Conservation (phyloP, 768 basidiomycete species). For the Asterophora parasitica region DNA sequence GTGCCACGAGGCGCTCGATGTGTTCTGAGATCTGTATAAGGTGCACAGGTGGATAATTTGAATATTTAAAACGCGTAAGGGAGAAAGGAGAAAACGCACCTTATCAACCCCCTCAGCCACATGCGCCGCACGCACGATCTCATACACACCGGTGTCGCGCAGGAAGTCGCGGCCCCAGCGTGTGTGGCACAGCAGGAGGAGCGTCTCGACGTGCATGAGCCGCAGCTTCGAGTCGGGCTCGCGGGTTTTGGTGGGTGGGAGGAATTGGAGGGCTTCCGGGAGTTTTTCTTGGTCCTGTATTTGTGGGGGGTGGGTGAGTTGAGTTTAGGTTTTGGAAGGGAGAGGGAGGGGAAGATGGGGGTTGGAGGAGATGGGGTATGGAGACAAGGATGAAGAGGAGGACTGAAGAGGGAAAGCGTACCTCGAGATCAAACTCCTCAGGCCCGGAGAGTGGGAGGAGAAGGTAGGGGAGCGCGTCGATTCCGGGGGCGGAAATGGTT, state of each 20-base stretch:
- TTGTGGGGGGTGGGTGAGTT: no score
- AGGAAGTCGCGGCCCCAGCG: conserved; percentile 83
- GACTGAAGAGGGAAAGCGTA: conserved; percentile 23
- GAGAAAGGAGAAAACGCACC: conserved; percentile 33
- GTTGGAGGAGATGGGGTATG: background rate
- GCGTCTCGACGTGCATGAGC: conserved; percentile 81
- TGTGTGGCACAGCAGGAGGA: conserved; percentile 85
- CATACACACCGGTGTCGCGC: conserved; percentile 79
- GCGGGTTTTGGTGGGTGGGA: conserved; percentile 78
- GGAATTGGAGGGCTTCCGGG: conserved; percentile 79
- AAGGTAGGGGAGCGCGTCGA: conserved; percentile 80
- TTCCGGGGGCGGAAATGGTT: conserved; percentile 57
- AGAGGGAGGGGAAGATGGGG: no score
- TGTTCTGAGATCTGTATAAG: conserved; percentile 69
- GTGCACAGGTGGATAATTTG: no score
- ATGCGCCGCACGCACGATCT: conserved; percentile 76
- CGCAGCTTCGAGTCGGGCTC: conserved; percentile 77
- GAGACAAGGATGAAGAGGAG: background rate
- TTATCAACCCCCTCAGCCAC: conserved; percentile 74
- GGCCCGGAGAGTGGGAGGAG: conserved; percentile 90
- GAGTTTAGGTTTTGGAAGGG: no score
- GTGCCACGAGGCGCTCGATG: conserved; percentile 81
- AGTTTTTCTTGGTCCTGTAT: conserved; percentile 83
- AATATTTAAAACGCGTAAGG: background rate
- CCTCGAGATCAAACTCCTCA: conserved; percentile 92